These are phyloP conservation scores for Aschersonia sp. DNA, from an alignment of 2,329 filamentous ascomycete genomes.

Conservation along the genomic window DNA sequence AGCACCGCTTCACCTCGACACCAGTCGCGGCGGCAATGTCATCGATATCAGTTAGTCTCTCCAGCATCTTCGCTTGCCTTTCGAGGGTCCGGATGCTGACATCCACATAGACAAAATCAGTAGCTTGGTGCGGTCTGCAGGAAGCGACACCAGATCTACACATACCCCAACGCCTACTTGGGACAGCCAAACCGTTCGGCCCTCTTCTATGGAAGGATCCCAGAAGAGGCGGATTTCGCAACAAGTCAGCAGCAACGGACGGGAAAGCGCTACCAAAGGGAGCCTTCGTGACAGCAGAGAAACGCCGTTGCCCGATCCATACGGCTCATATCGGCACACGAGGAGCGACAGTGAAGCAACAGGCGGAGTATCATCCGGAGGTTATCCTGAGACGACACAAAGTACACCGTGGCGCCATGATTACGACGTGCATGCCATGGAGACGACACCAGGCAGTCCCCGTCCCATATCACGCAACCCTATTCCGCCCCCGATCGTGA, in stretches of 20 bases:
- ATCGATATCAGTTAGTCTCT: constrained; percentile 61
- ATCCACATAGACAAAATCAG: constrained; percentile 69
- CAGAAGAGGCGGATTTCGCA: constrained; percentile 20
- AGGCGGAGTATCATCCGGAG: constrained; percentile 58
- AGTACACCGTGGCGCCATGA: constrained; percentile 67
- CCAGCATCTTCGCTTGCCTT: not conserved
- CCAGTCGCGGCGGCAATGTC: constrained; percentile 82
- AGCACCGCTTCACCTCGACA: constrained; percentile 80
- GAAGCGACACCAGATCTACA: constrained; percentile 44
- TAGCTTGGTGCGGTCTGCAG: constrained; percentile 72
- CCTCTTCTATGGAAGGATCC: constrained; percentile 32
- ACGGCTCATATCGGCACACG: constrained; percentile 39
- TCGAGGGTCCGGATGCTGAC: constrained; percentile 9
- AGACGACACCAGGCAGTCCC: constrained; percentile 65
- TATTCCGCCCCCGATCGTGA: constrained; percentile 83
- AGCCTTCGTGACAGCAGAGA: constrained; percentile 37
- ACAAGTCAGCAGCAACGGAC: constrained; percentile 12
- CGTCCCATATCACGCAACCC: constrained; percentile 63
- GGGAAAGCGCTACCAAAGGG: constrained; percentile 20
- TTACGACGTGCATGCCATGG: constrained; percentile 94
- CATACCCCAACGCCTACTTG: constrained; percentile 49
- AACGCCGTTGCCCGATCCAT: constrained; percentile 26
- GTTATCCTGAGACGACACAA: constrained; percentile 65
- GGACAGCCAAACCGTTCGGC: constrained; percentile 45
- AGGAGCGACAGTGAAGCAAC: constrained; percentile 71